These are phyloP conservation scores for Cichorium intybus DNA, from an alignment of 140 eudicot species.

Conservation along the genomic window DNA sequence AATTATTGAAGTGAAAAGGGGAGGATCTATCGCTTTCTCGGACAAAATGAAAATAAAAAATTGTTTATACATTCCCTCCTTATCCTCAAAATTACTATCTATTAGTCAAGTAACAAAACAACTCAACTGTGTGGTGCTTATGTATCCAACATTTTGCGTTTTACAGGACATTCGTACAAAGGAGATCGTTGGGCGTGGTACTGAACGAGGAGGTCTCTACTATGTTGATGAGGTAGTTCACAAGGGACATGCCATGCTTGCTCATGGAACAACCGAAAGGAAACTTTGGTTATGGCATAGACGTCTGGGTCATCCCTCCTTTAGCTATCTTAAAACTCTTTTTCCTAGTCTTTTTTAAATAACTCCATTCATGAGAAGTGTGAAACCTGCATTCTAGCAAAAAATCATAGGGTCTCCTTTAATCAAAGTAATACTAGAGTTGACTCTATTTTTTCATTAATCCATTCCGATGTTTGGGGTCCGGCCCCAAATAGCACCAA, in stretches of 20 bases:
- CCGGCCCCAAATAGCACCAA: neutral
- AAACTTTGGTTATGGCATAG: slow-evolving; percentile 26
- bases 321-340: slow-evolving; percentile 19
- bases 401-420: slow-evolving; percentile 11
- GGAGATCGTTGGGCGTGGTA: slow-evolving; percentile 30
- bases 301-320: slow-evolving; percentile 24
- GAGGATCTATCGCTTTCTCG: neutral
- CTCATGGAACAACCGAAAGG: neutral
- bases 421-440: neutral
- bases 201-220: slow-evolving; percentile 12
- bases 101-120: slow-evolving; percentile 12
- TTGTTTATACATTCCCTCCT: neutral
- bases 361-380: slow-evolving; percentile 3
- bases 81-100: slow-evolving; percentile 16
- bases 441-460: slow-evolving; percentile 11
- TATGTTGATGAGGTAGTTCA: slow-evolving; percentile 21
- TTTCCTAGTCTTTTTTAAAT: slow-evolving; percentile 14
- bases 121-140: slow-evolving; percentile 13
- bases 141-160: slow-evolving; percentile 11
- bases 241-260: slow-evolving; percentile 4
- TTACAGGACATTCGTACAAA: slow-evolving; percentile 17
- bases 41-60: neutral
- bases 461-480: no score
- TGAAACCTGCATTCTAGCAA: slow-evolving; percentile 26
- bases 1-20: neutral